phyloP scores from a whole-genome alignment of 306 rosid genomes.

The Dicorynia guianensis region DNA sequence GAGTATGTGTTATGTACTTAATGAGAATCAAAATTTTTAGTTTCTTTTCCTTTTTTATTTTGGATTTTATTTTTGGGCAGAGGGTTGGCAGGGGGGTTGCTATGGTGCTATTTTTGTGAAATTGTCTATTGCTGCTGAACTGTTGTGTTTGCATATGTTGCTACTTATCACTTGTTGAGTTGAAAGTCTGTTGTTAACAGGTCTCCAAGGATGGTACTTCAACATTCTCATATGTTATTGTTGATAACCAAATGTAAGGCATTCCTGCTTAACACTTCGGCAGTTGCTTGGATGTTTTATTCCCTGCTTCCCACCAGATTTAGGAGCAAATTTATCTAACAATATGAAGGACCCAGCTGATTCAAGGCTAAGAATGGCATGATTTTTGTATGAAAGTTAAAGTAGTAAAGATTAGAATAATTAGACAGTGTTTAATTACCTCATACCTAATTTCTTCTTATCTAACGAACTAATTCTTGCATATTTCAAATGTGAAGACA shows the following conservation, averaged over 20 bases:
- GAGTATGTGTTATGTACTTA: no score
- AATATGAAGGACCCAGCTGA: conserved; percentile 21
- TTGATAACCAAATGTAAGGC: conserved; percentile 83
- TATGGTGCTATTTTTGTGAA: no score
- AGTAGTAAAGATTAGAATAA: background rate
- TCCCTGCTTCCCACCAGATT: conserved; percentile 12
- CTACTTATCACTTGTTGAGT: conserved; percentile 1
- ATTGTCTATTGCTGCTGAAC: background rate
- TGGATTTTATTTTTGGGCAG: no score
- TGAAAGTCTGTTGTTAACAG: conserved; percentile 52
- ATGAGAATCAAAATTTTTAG: no score
- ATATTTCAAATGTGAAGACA: conserved; percentile 6
- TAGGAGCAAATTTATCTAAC: conserved; percentile 6
- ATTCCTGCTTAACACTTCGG: no score
- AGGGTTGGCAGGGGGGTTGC: no score
- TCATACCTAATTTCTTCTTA: background rate
- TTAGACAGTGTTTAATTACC: background rate
- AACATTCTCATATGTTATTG: conserved; percentile 77
- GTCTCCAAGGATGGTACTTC: conserved; percentile 81
- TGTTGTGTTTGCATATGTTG: conserved; percentile 6
- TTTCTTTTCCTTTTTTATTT: no score
- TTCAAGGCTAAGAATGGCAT: conserved; percentile 30
- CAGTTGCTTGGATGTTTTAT: conserved; percentile 32
- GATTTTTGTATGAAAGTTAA: background rate
- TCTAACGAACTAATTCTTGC: background rate